These are phyloP conservation scores for Sporothrix sp. DNA, from an alignment of 2,329 filamentous ascomycete species.

Conservation along the genomic window DNA sequence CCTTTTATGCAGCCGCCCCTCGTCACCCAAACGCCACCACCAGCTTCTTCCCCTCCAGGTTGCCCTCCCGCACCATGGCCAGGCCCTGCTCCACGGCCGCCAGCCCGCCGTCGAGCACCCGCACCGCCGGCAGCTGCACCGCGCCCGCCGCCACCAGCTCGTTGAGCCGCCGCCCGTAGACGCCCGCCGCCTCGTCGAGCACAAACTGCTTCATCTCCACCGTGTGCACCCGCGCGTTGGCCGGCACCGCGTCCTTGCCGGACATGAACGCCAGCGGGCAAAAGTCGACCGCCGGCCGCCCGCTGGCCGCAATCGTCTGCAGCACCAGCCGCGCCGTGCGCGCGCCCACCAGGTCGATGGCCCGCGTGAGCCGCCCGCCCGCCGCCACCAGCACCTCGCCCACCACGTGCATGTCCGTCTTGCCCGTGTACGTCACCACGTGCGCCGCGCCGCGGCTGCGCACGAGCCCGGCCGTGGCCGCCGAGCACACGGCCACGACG, in stretches of 20 bases:
- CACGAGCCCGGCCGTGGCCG: conserved; percentile 23
- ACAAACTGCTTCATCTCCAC: conserved; percentile 34
- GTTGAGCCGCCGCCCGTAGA: conserved; percentile 26
- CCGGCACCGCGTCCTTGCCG: conserved; percentile 19
- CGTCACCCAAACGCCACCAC: conserved; percentile 20
- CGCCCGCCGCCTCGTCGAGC: conserved; percentile 22
- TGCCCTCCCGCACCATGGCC: conserved; percentile 26
- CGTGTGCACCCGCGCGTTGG: conserved; percentile 25
- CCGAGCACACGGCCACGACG: conserved; percentile 28
- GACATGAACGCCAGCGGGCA: conserved; percentile 29
- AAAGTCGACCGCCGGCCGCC: conserved; percentile 19
- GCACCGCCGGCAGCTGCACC: conserved; percentile 24
- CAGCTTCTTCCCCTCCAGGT: conserved; percentile 26
- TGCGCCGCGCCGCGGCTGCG: conserved; percentile 25
- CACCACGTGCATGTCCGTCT: conserved; percentile 25
- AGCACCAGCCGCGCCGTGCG: conserved; percentile 25
- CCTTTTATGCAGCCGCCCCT: no score
- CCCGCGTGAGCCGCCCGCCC: conserved; percentile 24
- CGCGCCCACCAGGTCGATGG: conserved; percentile 30
- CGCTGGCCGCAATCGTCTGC: conserved; percentile 21
- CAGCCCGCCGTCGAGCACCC: conserved; percentile 27
- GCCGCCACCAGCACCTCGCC: conserved; percentile 23
- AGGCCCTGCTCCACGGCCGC: conserved; percentile 24
- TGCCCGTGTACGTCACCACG: conserved; percentile 27
- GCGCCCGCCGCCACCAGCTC: conserved; percentile 22